These are phyloP conservation scores for Heimioporus sp. DNA, from an alignment of 768 basidiomycete species.

Conservation along the genomic window DNA sequence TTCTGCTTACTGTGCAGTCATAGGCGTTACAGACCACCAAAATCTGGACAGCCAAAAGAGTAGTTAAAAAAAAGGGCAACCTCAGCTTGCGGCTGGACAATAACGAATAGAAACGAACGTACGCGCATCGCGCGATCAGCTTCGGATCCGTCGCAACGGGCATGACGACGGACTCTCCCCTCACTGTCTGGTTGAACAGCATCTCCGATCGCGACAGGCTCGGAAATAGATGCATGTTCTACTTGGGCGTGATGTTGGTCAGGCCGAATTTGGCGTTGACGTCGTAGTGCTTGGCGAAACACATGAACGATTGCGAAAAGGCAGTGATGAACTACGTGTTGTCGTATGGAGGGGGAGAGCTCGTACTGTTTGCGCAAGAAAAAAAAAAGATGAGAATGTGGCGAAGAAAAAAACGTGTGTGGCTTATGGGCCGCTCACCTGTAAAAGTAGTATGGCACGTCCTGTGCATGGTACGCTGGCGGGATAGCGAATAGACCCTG, in stretches of 20 bases:
- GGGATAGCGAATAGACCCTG: too few species aligned
- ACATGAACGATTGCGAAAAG: constrained; percentile 27
- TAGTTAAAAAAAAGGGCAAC: too few species aligned
- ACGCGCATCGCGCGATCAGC: constrained; percentile 12
- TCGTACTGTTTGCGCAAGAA: too few species aligned
- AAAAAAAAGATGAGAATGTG: too few species aligned
- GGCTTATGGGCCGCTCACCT: not conserved
- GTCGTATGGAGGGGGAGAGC: constrained; percentile 20
- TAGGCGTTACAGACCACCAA: constrained; percentile 10
- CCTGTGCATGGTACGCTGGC: constrained; percentile 31
- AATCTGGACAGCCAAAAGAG: constrained; percentile 6
- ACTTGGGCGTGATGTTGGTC: constrained; percentile 13
- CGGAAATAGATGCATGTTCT: constrained; percentile 9
- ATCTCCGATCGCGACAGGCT: constrained; percentile 16
- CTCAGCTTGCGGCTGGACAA: too few species aligned
- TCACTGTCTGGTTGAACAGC: constrained; percentile 12
- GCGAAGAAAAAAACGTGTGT: too few species aligned
- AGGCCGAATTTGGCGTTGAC: constrained; percentile 19
- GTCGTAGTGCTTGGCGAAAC: constrained; percentile 19
- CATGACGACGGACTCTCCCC: not conserved
- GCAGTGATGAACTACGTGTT: constrained; percentile 26
- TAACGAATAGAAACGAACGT: not conserved
- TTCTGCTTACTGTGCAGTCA: constrained; percentile 7
- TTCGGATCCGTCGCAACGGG: constrained; percentile 2
- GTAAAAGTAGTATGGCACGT: constrained; percentile 41